Conservation (phyloP, 2,329 filamentous ascomycete genomes). For the Botryotinia globosa region DNA sequence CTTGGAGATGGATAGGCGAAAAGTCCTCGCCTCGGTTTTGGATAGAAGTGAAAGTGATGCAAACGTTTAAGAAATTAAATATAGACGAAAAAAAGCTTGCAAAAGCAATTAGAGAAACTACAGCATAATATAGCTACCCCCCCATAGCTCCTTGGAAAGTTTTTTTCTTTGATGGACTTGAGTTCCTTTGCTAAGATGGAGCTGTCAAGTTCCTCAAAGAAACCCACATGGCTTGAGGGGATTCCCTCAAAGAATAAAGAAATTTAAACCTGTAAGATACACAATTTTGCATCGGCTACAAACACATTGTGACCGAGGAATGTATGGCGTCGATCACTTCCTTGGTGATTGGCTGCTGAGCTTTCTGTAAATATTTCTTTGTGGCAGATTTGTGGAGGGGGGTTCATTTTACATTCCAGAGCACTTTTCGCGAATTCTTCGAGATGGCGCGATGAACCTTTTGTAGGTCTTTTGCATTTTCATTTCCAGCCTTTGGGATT, state of each 20-base stretch:
- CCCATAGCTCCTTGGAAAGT: background rate
- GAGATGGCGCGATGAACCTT: background rate
- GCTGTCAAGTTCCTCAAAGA: background rate
- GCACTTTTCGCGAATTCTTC: conserved; percentile 3
- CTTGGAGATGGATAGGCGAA: conserved; percentile 14
- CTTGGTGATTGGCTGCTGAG: background rate
- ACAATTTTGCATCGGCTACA: background rate
- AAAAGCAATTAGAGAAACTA: background rate
- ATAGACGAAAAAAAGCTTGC: background rate
- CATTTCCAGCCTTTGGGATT: background rate
- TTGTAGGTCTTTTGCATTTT: background rate
- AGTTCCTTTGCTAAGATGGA: background rate
- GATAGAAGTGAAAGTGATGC: conserved; percentile 11
- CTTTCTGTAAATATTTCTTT: background rate
- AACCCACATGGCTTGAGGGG: conserved; percentile 2
- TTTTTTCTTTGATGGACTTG: conserved; percentile 1
- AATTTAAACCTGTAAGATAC: background rate
- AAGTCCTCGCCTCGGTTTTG: background rate
- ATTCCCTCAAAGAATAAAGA: conserved; percentile 9
- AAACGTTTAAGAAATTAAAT: conserved; percentile 16
- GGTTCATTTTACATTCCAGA: background rate
- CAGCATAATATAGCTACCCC: conserved; percentile 14
- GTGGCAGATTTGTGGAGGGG: background rate
- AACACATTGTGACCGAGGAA: conserved; percentile 19
- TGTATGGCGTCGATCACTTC: conserved; percentile 12